Evolutionary conservation across 179 eudicot genomes (phyloP), one percentile per base, ranked within the genome.

Genomic region (Pouteria campechiana): DNA sequence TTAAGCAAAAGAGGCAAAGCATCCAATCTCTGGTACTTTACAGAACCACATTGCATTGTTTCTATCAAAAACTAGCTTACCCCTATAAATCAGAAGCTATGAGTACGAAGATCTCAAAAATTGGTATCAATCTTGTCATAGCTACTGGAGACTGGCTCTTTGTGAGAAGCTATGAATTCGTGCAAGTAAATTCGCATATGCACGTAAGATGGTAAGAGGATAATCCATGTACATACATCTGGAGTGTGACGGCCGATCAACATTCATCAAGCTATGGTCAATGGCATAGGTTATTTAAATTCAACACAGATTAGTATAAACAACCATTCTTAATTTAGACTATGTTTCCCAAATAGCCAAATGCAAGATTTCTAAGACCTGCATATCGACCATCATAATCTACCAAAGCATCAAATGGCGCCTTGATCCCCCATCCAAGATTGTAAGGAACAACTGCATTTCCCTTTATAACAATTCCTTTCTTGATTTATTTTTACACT

Each of bases 21-120:
- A n/a, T n/a, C n/a, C n/a, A n/a, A n/a, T n/a, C n/a, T n/a, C n/a
- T n/a, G n/a, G n/a, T n/a, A n/a, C n/a, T n/a, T n/a, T n/a, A n/a
- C n/a, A n/a, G n/a, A n/a, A n/a, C n/a, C n/a, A n/a, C n/a, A n/a
- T n/a, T n/a, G n/a, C n/a, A n/a, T n/a, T n/a, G n/a, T n/a, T n/a
- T n/a, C n/a, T n/a, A n/a, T n/a, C n/a, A n/a, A n/a, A n/a, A n/a
- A n/a, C n/a, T n/a, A n/a, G n/a, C n/a, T n/a, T n/a, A n/a, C n/a
- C n/a, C n/a, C n/a, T n/a, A n/a, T n/a, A n/a, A n/a, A n/a, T n/a
- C n/a, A n/a, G n/a, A n/a, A 59, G 27, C 55, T n/a, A n/a, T n/a
- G 76, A 56, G 40, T 63, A 74, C 0, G 73, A 58, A 0, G 74
- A 38, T 54, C 77, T 60, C 41, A 41, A 60, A n/a, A n/a, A n/a